Base-by-base conservation (phyloP, 2,329 filamentous ascomycete species). In the Colletotrichum simmondsii region DNA sequence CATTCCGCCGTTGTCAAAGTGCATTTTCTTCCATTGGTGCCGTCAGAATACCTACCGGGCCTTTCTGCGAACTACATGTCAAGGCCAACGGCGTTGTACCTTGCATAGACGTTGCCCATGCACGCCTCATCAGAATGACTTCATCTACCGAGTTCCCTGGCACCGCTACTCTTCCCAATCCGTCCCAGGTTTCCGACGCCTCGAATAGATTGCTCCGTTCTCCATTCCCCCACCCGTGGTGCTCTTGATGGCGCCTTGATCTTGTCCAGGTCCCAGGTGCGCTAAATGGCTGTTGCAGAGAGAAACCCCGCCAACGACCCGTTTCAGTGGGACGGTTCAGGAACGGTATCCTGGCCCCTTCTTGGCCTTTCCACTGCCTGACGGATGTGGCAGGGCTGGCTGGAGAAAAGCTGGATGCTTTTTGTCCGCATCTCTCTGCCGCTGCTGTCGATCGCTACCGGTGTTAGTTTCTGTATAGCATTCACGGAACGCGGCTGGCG, bases 131-230 rank as follows among this genome's bases (percentile, higher is more conserved):
- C 22, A 60, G 60, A 49, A 71, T 65, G 71, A 73, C 66, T 56
- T 73, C 66, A 73, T 57, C 54, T 56, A 35, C 54, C 42, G 46
- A 30, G 7, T n/a, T 56, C 42, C 28, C 49, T 56, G 46, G 22
- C 28, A 57, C 16, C 42, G 46, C 19, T 26, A 53, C 42, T 35
- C 35, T 12, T 71, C 42, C n/a, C 28, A 37, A 58, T 59, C 60
- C 65, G 46, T 74, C 71, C 66, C 62, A 74, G 62, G 65, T 73
- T 73, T 73, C 65, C 26, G 67, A 71, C 57, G 73, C 73, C 63
- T 74, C 73, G 62, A 62, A 62, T 74, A 74, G 19, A 74, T 73
- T 74, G 53, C 53, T 65, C 8, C 42, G 26, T 56, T 70, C 70
- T 71, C 59, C 53, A 70, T 68, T 49, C 57, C 60, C 61, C 28